phyloP scores from a whole-genome alignment of 129 eudicot species.

The Escallonia rubra region DNA sequence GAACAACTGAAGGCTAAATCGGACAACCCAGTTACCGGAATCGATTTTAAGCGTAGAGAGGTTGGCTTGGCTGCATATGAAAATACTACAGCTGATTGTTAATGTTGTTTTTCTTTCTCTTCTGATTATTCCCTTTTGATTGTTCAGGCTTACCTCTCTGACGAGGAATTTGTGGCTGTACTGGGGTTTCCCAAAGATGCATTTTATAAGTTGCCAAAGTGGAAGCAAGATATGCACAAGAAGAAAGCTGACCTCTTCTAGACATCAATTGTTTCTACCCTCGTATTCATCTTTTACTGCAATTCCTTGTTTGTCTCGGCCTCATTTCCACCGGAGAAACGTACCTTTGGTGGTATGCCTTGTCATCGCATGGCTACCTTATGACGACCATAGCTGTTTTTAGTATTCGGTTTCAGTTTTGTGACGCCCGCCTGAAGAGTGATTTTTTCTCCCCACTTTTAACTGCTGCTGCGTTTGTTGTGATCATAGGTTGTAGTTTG shows the following conservation, averaged over 20 bases:
- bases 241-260: constrained; percentile 83
- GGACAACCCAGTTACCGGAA: constrained; percentile 83
- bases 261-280: constrained; percentile 11
- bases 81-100: too few species aligned
- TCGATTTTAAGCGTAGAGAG: constrained; percentile 90
- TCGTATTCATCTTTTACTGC: too few species aligned
- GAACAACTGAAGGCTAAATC: constrained; percentile 77
- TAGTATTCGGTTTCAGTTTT: constrained; percentile 29
- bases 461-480: constrained; percentile 19
- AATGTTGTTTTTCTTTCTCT: background rate
- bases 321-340: constrained; percentile 10
- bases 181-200: constrained; percentile 66
- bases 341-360: background rate
- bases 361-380: background rate
- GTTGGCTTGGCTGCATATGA: constrained; percentile 29
- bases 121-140: background rate
- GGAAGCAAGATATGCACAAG: constrained; percentile 95
- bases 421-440: constrained; percentile 46
- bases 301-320: constrained; percentile 11
- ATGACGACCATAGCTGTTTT: constrained; percentile 19
- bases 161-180: constrained; percentile 57
- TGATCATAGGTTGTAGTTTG: constrained; percentile 11
- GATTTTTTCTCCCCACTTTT: constrained; percentile 38
- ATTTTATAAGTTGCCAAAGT: constrained; percentile 72
- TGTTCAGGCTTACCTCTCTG: constrained; percentile 72